Base-by-base conservation (phyloP, 805 yeast species). In the Candida boidinii region DNA sequence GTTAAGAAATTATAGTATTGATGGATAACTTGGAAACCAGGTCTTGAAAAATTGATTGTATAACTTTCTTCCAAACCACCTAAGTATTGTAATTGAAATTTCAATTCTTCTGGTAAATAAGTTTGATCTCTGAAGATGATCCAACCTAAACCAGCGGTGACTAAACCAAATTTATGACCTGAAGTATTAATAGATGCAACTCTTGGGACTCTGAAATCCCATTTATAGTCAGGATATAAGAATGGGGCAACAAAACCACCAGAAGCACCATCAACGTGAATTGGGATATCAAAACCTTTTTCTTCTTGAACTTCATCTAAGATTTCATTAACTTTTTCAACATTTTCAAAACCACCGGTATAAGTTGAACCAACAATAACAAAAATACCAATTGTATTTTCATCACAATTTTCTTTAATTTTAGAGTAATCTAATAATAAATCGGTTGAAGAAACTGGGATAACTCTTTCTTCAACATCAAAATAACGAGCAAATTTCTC, bases 121-220 rank as follows among this genome's bases (percentile, higher is more conserved):
- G 60, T 44, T 27, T 66, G 63, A 51, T 76, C 76, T 53, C 78
- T 75, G 86, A 94, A 88, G 34, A 87, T 59, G 39, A 87, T 76
- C 95, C 95, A 87, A 34, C 96, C 96, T 33, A 84, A 68, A 27
- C 96, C 96, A 9, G 90, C 94, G 17, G 94, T 75, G 20, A 88
- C 81, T 31, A 87, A 64, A 23, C 96, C 96, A 58, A 83, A 87
- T 60, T 87, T 87, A 62, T 87, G 96, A 38, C 96, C 95, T 2
- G 94, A 82, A 9, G 94, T 73, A 62, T 86, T 88, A 60, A 87
- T 86, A 20, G 88, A 77, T 41, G 70, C 75, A 29, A 87, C 96
- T 39, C 95, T 69, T 17, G 73, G 73, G 30, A 81, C 53, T 39
- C 76, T 62, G 61, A 87, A 88, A 55, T 86, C 95, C 96, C 96